Evolutionary conservation across 139 green algal genomes (phyloP).

Genomic region (Chara braunii): DNA sequence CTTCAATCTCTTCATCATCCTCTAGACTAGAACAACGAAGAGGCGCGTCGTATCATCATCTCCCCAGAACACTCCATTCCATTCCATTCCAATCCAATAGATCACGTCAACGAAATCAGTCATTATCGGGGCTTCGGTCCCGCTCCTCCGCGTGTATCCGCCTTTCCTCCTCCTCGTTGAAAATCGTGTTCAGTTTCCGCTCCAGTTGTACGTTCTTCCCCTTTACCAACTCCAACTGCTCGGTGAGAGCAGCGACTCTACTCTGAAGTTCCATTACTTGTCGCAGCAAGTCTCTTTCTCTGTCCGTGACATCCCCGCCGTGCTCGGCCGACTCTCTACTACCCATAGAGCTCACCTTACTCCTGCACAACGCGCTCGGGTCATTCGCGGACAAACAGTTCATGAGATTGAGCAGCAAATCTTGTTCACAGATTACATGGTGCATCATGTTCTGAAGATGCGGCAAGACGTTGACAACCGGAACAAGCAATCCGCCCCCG

Average conservation of each 20-base stretch:
- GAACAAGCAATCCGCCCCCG: neutral
- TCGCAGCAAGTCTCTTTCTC: conserved; percentile 21
- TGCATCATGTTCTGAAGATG: neutral
- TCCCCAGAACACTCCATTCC: too few species aligned
- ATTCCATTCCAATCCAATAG: too few species aligned
- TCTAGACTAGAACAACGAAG: too few species aligned
- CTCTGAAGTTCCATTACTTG: conserved; percentile 23
- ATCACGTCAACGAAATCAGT: too few species aligned
- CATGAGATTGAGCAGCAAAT: neutral
- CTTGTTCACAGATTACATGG: neutral
- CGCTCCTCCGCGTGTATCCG: neutral
- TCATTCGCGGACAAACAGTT: neutral
- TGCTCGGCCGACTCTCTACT: neutral
- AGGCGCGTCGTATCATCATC: too few species aligned
- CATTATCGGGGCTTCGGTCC: too few species aligned
- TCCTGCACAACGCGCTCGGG: neutral
- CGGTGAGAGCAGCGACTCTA: neutral
- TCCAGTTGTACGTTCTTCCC: neutral
- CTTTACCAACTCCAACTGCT: neutral
- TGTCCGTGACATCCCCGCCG: neutral
- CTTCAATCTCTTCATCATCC: too few species aligned
- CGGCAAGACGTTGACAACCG: neutral
- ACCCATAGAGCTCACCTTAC: neutral
- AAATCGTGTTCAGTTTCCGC: neutral
- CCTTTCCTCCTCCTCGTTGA: neutral